Evolutionary conservation across 257 asterid species (phyloP).

Genomic region (Salvia miltiorrhiza): DNA sequence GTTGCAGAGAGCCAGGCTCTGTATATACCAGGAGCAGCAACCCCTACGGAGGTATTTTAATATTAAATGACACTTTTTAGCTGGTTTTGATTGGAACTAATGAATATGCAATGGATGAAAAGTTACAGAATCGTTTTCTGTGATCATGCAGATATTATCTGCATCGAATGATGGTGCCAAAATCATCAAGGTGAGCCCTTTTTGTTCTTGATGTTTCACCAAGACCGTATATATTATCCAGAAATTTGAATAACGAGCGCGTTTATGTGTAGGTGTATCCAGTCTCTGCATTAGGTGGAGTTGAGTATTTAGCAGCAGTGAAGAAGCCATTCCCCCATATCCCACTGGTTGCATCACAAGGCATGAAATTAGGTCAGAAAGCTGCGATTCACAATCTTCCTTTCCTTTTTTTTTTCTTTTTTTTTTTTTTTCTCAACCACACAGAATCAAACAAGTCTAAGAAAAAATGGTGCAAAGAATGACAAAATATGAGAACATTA

Average conservation of each 20-base stretch:
- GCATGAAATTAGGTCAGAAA: constrained; percentile 63
- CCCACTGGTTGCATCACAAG: constrained; percentile 90
- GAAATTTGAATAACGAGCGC: neutral
- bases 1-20: constrained; percentile 48
- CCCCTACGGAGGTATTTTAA: constrained; percentile 71
- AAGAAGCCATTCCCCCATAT: constrained; percentile 73
- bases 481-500: neutral
- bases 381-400: neutral
- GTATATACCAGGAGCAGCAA: constrained; percentile 86
- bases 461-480: too few species aligned
- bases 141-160: constrained; percentile 54
- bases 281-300: constrained; percentile 72
- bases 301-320: constrained; percentile 59
- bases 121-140: constrained; percentile 16
- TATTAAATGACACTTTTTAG: neutral
- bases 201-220: neutral
- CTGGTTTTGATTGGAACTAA: too few species aligned
- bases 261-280: constrained; percentile 72
- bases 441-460: neutral
- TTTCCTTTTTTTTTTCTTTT: neutral
- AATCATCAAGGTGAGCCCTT: constrained; percentile 56
- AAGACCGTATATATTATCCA: neutral
- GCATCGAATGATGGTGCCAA: constrained; percentile 69
- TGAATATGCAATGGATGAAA: neutral
- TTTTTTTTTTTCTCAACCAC: neutral